Percentiles rank a stretch among this genome's conserved stretches.
These are phyloP conservation scores for Colletotrichum horii DNA, from an alignment of 2,329 filamentous ascomycete species.

Conservation along the genomic window DNA sequence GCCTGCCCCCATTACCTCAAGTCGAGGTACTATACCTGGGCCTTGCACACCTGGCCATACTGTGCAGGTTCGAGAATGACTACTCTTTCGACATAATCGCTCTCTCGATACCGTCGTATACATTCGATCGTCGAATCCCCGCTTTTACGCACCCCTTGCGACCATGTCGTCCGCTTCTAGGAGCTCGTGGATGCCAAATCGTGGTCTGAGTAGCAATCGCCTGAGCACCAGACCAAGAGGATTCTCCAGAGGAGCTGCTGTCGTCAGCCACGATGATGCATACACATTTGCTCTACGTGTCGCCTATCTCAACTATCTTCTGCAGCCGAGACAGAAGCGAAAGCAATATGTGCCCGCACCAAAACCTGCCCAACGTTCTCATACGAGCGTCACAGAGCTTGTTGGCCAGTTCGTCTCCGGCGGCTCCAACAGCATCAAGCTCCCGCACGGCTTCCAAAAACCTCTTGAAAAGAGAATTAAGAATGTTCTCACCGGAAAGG, in stretches of 20 bases:
- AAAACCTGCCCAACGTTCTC: conserved; percentile 63
- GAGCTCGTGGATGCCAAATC: conserved; percentile 49
- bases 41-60: conserved; percentile 2
- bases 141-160: conserved; percentile 2
- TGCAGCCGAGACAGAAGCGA: conserved; percentile 88
- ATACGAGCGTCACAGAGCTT: conserved; percentile 82
- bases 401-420: conserved; percentile 81
- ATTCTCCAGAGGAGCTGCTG: conserved; percentile 44
- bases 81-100: conserved; percentile 7
- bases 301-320: conserved; percentile 89
- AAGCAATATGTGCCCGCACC: conserved; percentile 81
- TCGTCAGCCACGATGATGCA: conserved; percentile 76
- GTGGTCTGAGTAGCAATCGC: conserved; percentile 51
- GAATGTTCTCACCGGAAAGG: conserved; percentile 79
- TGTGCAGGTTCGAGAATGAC: conserved; percentile 21
- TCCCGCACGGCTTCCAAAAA: conserved; percentile 59
- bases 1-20: background rate
- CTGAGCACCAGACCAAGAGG: conserved; percentile 46
- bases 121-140: conserved; percentile 11
- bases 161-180: conserved; percentile 59
- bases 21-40: background rate
- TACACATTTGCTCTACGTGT: conserved; percentile 90
- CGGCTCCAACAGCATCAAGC: conserved; percentile 56
- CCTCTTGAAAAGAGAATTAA: conserved; percentile 75
- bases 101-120: background rate